phyloP scores from a whole-genome alignment of 257 asterid genomes.

The Solanum habrochaites region DNA sequence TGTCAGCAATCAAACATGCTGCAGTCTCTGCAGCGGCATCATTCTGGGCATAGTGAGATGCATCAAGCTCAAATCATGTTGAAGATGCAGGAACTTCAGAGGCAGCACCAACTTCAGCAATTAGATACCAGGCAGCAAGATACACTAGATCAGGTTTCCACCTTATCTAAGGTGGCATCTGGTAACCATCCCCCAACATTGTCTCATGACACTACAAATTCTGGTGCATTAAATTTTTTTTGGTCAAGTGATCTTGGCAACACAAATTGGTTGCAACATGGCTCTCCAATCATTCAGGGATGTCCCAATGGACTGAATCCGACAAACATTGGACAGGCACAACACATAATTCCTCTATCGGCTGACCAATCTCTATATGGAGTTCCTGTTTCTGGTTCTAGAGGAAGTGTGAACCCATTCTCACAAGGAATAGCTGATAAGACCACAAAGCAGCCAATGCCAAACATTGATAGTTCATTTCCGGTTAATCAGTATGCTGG shows the following conservation, averaged over 20 bases:
- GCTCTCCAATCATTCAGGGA: slow-evolving; percentile 47
- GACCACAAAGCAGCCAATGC: not conserved
- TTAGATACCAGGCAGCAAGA: slow-evolving; percentile 46
- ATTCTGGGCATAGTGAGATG: slow-evolving; percentile 48
- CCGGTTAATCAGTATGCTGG: slow-evolving; percentile 28
- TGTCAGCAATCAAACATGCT: slow-evolving; percentile 57
- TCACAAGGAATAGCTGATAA: slow-evolving; percentile 2
- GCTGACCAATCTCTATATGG: slow-evolving; percentile 13
- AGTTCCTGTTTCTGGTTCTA: slow-evolving; percentile 12
- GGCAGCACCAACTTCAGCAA: slow-evolving; percentile 60
- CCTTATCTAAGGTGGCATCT: slow-evolving; percentile 39
- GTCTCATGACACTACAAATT: slow-evolving; percentile 31
- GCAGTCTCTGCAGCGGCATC: slow-evolving; percentile 68
- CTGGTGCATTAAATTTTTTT: slow-evolving; percentile 33
- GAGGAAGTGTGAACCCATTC: slow-evolving; percentile 6
- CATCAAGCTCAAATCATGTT: slow-evolving; percentile 61
- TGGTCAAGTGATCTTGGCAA: slow-evolving; percentile 45
- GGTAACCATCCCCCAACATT: slow-evolving; percentile 38
- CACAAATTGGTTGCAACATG: slow-evolving; percentile 48
- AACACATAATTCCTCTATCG: not conserved
- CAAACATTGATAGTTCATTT: slow-evolving; percentile 22
- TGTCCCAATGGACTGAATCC: slow-evolving; percentile 35
- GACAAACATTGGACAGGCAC: slow-evolving; percentile 5
- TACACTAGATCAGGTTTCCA: slow-evolving; percentile 28
- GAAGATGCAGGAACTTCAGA: slow-evolving; percentile 68